Percentiles rank a stretch among this genome's conserved stretches.
Conservation (phyloP, 2,329 filamentous ascomycete genomes). For the Sclerotinia sclerotiorum region DNA sequence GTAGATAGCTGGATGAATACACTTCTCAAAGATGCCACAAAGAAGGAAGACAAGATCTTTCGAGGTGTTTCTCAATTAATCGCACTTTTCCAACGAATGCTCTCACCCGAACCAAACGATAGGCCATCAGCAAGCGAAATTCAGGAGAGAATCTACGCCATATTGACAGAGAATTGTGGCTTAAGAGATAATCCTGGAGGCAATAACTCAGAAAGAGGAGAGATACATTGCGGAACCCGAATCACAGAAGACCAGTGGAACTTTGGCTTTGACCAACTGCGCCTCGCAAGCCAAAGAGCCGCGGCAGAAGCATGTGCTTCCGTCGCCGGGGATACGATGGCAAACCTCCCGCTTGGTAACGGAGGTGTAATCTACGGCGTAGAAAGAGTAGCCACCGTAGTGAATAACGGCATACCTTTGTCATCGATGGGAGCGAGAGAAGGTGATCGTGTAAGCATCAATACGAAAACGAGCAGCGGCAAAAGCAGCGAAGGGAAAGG, state of each 20-base stretch:
- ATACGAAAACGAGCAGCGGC: constrained; percentile 33
- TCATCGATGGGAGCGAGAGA: constrained; percentile 19
- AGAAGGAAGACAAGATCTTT: constrained; percentile 50
- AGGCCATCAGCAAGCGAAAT: constrained; percentile 55
- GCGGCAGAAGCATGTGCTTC: constrained; percentile 39
- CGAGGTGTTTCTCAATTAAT: constrained; percentile 54
- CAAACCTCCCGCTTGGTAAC: constrained; percentile 25
- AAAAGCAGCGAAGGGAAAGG: constrained; percentile 35
- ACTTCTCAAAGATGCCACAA: constrained; percentile 57
- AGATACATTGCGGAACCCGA: constrained; percentile 36
- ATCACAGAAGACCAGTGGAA: constrained; percentile 29
- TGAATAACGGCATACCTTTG: constrained; percentile 21
- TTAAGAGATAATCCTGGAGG: constrained; percentile 22
- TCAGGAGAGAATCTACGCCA: constrained; percentile 52
- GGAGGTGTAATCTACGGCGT: constrained; percentile 34
- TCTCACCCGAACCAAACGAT: constrained; percentile 52
- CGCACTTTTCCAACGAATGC: constrained; percentile 55
- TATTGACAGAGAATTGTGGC: constrained; percentile 45
- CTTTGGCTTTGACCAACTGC: constrained; percentile 36
- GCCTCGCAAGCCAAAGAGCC: constrained; percentile 36
- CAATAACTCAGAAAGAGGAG: not conserved
- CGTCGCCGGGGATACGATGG: constrained; percentile 28
- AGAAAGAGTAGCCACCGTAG: constrained; percentile 29
- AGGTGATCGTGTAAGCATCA: constrained; percentile 31
- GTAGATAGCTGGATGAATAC: constrained; percentile 66